Base-by-base conservation (phyloP, 169 alveolate species). In the Plasmodium vinckei region DNA sequence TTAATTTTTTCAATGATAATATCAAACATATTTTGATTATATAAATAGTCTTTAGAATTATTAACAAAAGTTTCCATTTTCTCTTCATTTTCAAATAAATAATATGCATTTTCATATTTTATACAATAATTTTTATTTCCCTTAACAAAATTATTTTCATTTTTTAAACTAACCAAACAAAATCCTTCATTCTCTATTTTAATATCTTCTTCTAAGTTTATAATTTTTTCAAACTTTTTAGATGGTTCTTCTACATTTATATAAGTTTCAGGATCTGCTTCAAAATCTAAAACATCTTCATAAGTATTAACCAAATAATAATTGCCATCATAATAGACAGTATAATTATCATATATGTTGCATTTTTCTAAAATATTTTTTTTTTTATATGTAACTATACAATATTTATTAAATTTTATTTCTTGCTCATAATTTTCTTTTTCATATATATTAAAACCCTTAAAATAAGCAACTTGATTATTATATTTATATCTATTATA, bases 371-470 rank as follows among this genome's bases (percentile, higher is more conserved):
- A 56, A 67, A 79, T 51, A 60, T 67, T 54, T 47, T 79, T 79
- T 15, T 79, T 67, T 53, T 79, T 79, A 79, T 79, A 79, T 1
- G 89, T 79, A 67, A 79, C 89, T 56, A 79, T 1, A 44, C 89
- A 79, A 57, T 67, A 79, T 0, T 79, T 54, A n/a, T 79, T 57
- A 68, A 79, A 79, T 59, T 79, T 54, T 54, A 79, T 79, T 47
- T 79, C 89, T n/a, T 79, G 9, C 39, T 67, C 72, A 47, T 79
- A 79, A 79, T 79, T 79, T 79, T 65, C 72, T 60, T 47, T 79
- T 79, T 79, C 89, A 54, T 67, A 68, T 15, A 79, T 53, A 79
- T 79, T 79, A 71, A 53, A 79, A 21, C 89, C 89, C 68, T 79
- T 79, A 70, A 79, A 79, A 47, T 79, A 67, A 46, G 89, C 82